Base-by-base conservation (phyloP, 2,329 filamentous ascomycete genomes). In the Fusarium sp. region DNA sequence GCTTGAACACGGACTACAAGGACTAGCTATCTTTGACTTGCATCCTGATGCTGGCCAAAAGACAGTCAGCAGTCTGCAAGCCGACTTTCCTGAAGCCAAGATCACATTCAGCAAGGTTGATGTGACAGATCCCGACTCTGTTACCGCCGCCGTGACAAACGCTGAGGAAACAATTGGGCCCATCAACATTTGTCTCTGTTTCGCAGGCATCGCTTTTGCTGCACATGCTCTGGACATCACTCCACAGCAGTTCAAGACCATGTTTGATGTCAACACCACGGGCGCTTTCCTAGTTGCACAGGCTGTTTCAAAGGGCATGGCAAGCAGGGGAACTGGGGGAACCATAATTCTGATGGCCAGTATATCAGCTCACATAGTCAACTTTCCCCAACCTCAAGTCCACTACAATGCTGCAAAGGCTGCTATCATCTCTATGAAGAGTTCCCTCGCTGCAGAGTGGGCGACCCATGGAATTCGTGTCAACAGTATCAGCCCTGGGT, bases 181-280 rank as follows among this genome's bases (percentile, higher is more conserved):
- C 0, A 7, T 63, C 4, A 57, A 35, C 17, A 42, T 63, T 4
- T 63, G 59, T 14, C 58, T 63, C 10, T 63, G 59, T 3, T 63
- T 63, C 23, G 58, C 58, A 2, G 63, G 63, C 13, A 67, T 66
- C 21, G 63, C 63, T 2, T 63, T 66, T 17, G 58, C 86, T 67
- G 80, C 83, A 1, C 84, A 87, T 63, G 86, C 90, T 0, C 76
- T 91, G 3, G 85, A 90, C 4, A 88, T 89, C 80, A 77, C 82
- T 0, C 76, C 83, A 1, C 79, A 82, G 2, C 82, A 90, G 66
- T 94, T 87, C 85, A 83, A 87, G 6, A 82, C 83, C n/a, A 86
- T 90, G 0, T 72, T 93, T 29, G 90, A 92, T 52, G 84, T 94
- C 74, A 94, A 94, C 75, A 86, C 89, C 3, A 91, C 89, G 0